phyloP scores from a whole-genome alignment of 305 asterid genomes.

The Solanum chacoense region DNA sequence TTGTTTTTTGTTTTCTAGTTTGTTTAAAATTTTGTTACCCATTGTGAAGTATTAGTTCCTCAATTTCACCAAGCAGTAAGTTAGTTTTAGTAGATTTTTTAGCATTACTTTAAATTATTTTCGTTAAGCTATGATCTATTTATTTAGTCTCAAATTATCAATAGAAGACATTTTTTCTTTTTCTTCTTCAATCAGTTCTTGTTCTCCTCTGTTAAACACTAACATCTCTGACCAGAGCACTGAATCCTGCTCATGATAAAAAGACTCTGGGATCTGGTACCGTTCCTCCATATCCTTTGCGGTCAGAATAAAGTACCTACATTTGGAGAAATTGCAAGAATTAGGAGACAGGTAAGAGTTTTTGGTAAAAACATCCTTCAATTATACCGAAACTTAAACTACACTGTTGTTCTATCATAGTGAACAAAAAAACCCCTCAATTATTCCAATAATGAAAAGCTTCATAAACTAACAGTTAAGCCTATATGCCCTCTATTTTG shows the following conservation, averaged over 20 bases:
- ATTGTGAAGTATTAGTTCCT: too few relatives aligned
- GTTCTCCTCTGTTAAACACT: not conserved
- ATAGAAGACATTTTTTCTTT: not conserved
- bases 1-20: not conserved
- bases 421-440: too few relatives aligned
- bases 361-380: too few relatives aligned
- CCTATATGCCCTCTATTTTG: too few relatives aligned
- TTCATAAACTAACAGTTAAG: too few relatives aligned
- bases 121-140: not conserved
- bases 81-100: not conserved
- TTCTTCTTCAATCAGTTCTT: not conserved
- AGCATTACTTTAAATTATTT: not conserved
- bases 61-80: not conserved
- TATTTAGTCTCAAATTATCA: not conserved
- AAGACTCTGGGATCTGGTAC: slow-evolving; percentile 76
- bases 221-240: slow-evolving; percentile 72
- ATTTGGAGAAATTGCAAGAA: slow-evolving; percentile 12
- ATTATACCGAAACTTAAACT: too few relatives aligned
- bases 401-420: too few relatives aligned
- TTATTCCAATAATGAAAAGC: too few relatives aligned
- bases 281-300: slow-evolving; percentile 76
- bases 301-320: slow-evolving; percentile 88
- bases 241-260: slow-evolving; percentile 93
- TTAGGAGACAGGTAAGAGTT: not conserved
- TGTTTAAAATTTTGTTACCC: not conserved